A percentile compares a stretch with the other conserved stretches of the same genome.
These are phyloP conservation scores for Agaricus sinodeliciosus DNA, from an alignment of 768 basidiomycete genomes.

Conservation along the genomic window DNA sequence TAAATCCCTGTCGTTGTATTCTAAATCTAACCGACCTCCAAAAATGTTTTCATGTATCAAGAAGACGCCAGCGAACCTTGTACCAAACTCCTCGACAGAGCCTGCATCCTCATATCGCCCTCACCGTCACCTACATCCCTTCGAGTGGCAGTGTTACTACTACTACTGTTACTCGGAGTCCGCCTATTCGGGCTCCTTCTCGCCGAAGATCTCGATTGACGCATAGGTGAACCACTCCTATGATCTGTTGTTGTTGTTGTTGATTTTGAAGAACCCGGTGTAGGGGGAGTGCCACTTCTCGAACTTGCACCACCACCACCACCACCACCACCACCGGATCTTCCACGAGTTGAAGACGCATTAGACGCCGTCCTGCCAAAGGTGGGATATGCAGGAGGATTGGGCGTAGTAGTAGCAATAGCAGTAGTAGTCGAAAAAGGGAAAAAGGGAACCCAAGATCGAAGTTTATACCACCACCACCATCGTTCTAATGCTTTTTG, in stretches of 20 bases:
- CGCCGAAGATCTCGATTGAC: conserved; percentile 2
- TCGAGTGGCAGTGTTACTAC: conserved; percentile 2
- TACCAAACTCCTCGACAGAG: conserved; percentile 17
- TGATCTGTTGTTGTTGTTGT: background rate
- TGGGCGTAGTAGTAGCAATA: conserved; percentile 1
- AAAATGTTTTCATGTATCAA: no score
- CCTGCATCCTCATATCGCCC: conserved; percentile 16
- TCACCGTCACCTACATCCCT: conserved; percentile 2
- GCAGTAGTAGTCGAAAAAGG: background rate
- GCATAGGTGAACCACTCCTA: conserved; percentile 19
- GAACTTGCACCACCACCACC: conserved; percentile 20
- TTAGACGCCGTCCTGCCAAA: conserved; percentile 20
- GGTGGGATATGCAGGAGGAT: conserved; percentile 1
- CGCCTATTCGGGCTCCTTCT: conserved; percentile 7
- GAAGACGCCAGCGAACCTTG: conserved; percentile 3
- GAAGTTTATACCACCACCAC: conserved; percentile 19
- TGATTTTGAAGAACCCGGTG: conserved; percentile 4
- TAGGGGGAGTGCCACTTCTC: conserved; percentile 31
- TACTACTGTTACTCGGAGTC: conserved; percentile 3
- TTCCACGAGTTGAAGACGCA: conserved; percentile 18
- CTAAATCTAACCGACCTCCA: no score
- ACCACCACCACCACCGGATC: conserved; percentile 17
- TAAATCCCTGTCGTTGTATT: no score
- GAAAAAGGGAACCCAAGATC: conserved; percentile 21
- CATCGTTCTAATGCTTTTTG: conserved; percentile 24